phyloP scores from a whole-genome alignment of 2,329 filamentous ascomycete species.

The Clonostachys rhizophaga region DNA sequence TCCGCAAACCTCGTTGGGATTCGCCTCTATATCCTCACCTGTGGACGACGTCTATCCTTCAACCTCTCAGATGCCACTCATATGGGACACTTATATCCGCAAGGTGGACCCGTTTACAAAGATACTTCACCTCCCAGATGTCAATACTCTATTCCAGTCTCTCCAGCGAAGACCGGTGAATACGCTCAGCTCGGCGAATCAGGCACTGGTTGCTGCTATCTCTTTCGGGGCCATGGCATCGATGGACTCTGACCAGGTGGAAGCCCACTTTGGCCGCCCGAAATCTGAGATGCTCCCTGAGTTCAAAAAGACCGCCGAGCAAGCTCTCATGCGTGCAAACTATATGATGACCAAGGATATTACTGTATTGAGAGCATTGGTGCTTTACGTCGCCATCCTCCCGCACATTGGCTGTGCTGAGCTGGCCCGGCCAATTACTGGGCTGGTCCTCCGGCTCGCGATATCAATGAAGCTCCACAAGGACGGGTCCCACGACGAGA shows the following conservation, averaged over 20 bases:
- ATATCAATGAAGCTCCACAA: slow-evolving; percentile 63
- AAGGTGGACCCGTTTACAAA: slow-evolving; percentile 23
- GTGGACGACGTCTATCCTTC: slow-evolving; percentile 12
- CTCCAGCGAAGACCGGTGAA: slow-evolving; percentile 10
- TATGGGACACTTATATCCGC: slow-evolving; percentile 19
- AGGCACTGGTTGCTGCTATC: slow-evolving; percentile 17
- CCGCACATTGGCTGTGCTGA: slow-evolving; percentile 51
- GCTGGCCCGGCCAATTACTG: slow-evolving; percentile 52
- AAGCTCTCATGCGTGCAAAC: slow-evolving; percentile 28
- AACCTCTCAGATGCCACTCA: slow-evolving; percentile 17
- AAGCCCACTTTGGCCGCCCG: slow-evolving; percentile 8
- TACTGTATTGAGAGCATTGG: slow-evolving; percentile 51
- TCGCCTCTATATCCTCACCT: slow-evolving; percentile 10
- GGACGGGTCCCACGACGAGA: slow-evolving; percentile 48
- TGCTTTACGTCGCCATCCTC: slow-evolving; percentile 41
- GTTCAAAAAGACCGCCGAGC: slow-evolving; percentile 13
- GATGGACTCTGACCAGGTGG: slow-evolving; percentile 11
- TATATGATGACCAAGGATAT: slow-evolving; percentile 52
- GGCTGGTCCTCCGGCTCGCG: slow-evolving; percentile 56
- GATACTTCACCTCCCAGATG: slow-evolving; percentile 12
- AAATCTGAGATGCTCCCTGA: slow-evolving; percentile 9
- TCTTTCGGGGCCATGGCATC: slow-evolving; percentile 16
- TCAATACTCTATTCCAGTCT: slow-evolving; percentile 8
- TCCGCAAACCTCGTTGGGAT: slow-evolving; percentile 4
- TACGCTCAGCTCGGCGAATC: slow-evolving; percentile 6